Percentiles rank a stretch among this genome's conserved stretches.
Conservation (phyloP, 306 rosid species). For the Dryas octopetala region DNA sequence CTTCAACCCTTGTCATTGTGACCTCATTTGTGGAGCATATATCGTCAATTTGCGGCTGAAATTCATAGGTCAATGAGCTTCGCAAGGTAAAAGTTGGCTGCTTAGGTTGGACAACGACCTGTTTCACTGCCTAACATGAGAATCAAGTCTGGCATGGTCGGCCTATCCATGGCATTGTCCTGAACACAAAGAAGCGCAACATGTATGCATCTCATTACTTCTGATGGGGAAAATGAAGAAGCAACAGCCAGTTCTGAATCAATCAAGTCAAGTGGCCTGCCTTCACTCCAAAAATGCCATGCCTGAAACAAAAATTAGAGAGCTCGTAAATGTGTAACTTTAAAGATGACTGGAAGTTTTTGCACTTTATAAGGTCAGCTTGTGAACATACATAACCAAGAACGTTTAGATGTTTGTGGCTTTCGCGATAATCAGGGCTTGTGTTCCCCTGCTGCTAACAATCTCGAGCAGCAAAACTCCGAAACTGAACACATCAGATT, state of each 20-base stretch:
- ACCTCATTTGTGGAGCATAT: conserved; percentile 1
- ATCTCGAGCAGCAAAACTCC: conserved; percentile 40
- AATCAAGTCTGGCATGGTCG: conserved; percentile 24
- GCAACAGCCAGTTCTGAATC: background rate
- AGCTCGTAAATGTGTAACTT: no score
- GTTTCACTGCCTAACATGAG: conserved; percentile 18
- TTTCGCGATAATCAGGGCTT: background rate
- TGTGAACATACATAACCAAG: conserved; percentile 31
- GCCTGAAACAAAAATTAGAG: no score
- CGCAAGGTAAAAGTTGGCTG: conserved; percentile 17
- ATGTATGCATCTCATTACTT: conserved; percentile 14
- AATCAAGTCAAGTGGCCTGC: background rate
- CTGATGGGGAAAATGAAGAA: background rate
- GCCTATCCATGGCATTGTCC: conserved; percentile 28
- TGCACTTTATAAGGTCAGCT: background rate
- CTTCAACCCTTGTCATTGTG: conserved; percentile 3
- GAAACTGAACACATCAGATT: conserved; percentile 38
- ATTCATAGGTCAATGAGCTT: background rate
- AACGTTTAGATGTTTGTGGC: conserved; percentile 10
- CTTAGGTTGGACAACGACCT: conserved; percentile 12
- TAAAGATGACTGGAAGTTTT: no score
- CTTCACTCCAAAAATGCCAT: conserved; percentile 21
- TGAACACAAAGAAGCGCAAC: conserved; percentile 35
- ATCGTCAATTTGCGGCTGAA: background rate
- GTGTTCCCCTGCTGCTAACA: conserved; percentile 29